Evolutionary conservation across 345 rosid species (phyloP), one percentile per base, ranked within the genome.

Genomic region (Arabidopsis thaliana): DNA sequence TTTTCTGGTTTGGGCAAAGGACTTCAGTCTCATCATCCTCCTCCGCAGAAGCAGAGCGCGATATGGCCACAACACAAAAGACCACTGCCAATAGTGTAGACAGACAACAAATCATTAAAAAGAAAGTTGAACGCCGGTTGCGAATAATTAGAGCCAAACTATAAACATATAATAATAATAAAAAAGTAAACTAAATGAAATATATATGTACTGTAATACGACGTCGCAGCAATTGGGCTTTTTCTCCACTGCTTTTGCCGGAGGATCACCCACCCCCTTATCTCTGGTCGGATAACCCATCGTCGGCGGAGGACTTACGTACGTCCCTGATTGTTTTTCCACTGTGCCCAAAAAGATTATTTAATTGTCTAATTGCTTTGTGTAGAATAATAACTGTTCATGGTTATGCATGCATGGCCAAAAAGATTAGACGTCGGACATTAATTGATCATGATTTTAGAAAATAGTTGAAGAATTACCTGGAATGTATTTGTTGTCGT

Each of bases 211-310:
- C 20, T 16, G 20, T 16, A 16, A 16, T 16, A 16, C 20, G 20
- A 16, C 20, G 20, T 16, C 0, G 20, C 20, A 16, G 32, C 32
- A 28, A 3, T 28, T 85, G 59, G 87, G 81, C 58, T 78, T 83
- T 20, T 91, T 87, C 77, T 84, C 84, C 28, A 84, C 57, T 0
- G 84, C 81, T 6, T 44, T 71, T 8, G 68, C 59, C 7, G 55
- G 51, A 41, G 71, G 79, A 45, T 58, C 75, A 32, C 32, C 8
- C 3, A 58, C 72, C 56, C 74, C 8, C 4, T 24, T 28, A 8
- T 83, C 86, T 37, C 69, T 81, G 3, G 82, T 84, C 10, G 93
- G 93, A 67, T 88, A 83, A 36, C 90, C 88, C 2, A 85, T 85
- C 1, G 90, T 84, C 13, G 86, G 53, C 2, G 28, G 84, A 1